Evolutionary conservation across 2,329 filamentous ascomycete genomes (phyloP), one percentile per base, ranked within the genome.

Genomic region (Ophiocordyceps camponoti-leonardi): DNA sequence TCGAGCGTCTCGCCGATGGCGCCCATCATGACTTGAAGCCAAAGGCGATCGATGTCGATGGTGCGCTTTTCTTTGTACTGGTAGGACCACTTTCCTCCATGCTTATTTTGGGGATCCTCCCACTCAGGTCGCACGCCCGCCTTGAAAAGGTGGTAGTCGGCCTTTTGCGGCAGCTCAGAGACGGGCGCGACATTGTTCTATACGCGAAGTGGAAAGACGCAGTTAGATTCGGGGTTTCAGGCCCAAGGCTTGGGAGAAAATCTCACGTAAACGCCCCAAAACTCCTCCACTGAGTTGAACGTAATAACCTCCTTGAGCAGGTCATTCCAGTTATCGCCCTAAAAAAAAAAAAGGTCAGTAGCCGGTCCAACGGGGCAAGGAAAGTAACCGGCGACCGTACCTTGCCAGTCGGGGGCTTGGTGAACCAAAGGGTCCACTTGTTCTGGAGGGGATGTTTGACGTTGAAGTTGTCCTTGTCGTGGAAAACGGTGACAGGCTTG

Each of bases 91-190:
- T 95, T 95, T 67, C 92, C 92, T 56, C 92, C 92, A 64, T 96
- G 87, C 77, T 96, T 98, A 73, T 98, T 98, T 71, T 96, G 87
- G 23, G 79, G 74, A 63, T 98, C 92, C 67, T 98, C 92, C 92
- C 92, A 98, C 68, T 98, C 93, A 33, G 92, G 92, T 52, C 92
- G 86, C 51, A 98, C 86, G 53, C 88, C 88, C 57, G 82, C 83
- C 74, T 98, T 98, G 83, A 98, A 98, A 41, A 98, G 83, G 62
- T 98, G 93, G 70, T 98, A 98, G 66, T 98, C 92, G 60, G 92
- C 94, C 73, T 98, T 98, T 61, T 94, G 80, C 41, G 88, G 86
- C 41, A 98, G 81, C 58, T 96, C 87, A 55, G 90, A 95, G 56
- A 93, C 90, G 41, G 88, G 83, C 44, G 90, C 86, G 63, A 98